Evolutionary conservation across 306 rosid species (phyloP).

Genomic region (Dryas octopetala): DNA sequence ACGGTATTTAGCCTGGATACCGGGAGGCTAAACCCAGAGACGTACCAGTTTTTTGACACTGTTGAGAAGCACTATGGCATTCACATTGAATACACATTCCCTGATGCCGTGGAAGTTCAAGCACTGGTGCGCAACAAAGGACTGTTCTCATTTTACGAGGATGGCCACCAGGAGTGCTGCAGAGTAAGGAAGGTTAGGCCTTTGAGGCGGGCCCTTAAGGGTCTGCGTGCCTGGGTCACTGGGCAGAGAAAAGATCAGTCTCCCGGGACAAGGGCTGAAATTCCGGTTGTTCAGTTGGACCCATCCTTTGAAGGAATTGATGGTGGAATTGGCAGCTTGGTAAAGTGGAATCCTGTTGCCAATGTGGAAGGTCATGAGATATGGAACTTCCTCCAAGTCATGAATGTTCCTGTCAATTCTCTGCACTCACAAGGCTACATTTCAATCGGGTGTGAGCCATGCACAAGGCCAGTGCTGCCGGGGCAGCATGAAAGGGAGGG

Average conservation of each 20-base stretch:
- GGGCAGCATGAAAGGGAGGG: constrained; percentile 99
- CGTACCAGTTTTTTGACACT: constrained; percentile 64
- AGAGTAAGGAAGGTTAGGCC: constrained; percentile 90
- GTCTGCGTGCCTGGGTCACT: constrained; percentile 88
- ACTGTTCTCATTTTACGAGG: constrained; percentile 91
- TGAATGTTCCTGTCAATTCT: constrained; percentile 81
- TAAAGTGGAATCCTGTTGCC: constrained; percentile 98
- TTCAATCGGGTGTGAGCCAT: constrained; percentile 91
- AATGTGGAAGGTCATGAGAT: constrained; percentile 61
- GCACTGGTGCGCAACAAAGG: constrained; percentile 88
- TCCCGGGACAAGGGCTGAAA: constrained; percentile 84
- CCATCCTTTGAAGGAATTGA: constrained; percentile 83
- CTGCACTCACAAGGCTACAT: constrained; percentile 80
- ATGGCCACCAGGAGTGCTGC: constrained; percentile 99
- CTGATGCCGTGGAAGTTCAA: constrained; percentile 93
- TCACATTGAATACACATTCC: constrained; percentile 89
- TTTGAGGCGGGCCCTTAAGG: constrained; percentile 85
- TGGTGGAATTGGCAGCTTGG: constrained; percentile 83
- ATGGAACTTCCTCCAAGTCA: constrained; percentile 78
- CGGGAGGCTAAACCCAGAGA: constrained; percentile 91
- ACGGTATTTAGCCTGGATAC: constrained; percentile 92
- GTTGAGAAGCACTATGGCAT: constrained; percentile 90
- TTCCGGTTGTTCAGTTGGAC: constrained; percentile 84
- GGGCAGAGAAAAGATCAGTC: constrained; percentile 96
- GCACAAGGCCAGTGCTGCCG: constrained; percentile 94